Evolutionary conservation across 495 filamentous ascomycete species (phyloP), one percentile per base, ranked within the genome.

Genomic region (Penicillium fimorum): DNA sequence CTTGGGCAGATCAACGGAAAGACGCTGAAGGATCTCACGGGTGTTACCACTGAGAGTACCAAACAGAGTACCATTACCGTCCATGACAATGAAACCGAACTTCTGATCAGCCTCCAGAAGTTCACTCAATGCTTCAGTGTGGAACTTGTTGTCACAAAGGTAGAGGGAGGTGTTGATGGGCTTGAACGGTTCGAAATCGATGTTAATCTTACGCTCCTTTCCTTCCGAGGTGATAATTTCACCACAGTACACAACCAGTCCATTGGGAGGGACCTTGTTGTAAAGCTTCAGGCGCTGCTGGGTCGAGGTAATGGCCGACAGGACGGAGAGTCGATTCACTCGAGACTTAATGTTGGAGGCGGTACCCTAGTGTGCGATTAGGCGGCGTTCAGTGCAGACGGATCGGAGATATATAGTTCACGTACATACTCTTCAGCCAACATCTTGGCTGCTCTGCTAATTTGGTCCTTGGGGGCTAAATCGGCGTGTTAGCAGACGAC

Each of bases 21-120:
- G 92, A 74, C 97, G 97, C 78, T 97, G 95, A 25, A 97, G 80
- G n/a, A 97, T 81, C 60, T 98, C 94, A 59, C 94, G 83, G 29
- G 95, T 98, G 72, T 98, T 98, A 50, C 94, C 94, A 66, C 90
- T 95, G 18, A 98, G 80, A 1, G 94, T 97, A 50, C 95, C 94
- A 67, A 98, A 98, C 22, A 98, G 84, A 5, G 94, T 89, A 57
- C 94, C 94, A 73, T 97, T 97, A 76, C 94, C 94, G 68, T 97
- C 94, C 95, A 98, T 98, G 74, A 98, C 84, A 67, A 98, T 98
- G 73, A 98, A 98, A 35, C 94, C 94, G 66, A 98, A 98, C 76
- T 96, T 96, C 78, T 96, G 92, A 72, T 98, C 94, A 5, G 92
- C 96, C 75, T 97, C 94, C 45, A 98, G 85, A 56, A 98, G 83